Conservation (phyloP, 2,329 filamentous ascomycete species). For the Scolecobasidium constrictum region DNA sequence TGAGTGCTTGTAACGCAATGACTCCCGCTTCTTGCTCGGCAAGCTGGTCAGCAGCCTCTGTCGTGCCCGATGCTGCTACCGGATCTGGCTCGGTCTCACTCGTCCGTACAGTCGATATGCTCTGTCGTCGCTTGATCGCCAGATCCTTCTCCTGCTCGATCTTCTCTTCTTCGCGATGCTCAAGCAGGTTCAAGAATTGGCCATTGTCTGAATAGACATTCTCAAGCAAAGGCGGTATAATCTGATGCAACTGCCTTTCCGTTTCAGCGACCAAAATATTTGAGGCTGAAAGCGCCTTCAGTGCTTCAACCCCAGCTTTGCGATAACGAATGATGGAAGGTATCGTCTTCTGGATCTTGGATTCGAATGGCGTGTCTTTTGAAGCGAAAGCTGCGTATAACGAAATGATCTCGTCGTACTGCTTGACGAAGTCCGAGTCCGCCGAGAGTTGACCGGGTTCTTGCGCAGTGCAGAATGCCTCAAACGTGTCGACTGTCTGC, state of each 20-base stretch:
- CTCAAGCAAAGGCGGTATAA: constrained; percentile 76
- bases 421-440: constrained; percentile 69
- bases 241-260: constrained; percentile 63
- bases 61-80: constrained; percentile 63
- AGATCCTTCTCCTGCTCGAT: constrained; percentile 59
- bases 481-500: constrained; percentile 75
- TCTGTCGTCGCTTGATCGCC: constrained; percentile 57
- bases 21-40: constrained; percentile 83
- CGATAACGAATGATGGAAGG: constrained; percentile 60
- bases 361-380: constrained; percentile 35
- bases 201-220: constrained; percentile 72
- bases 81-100: constrained; percentile 50
- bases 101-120: constrained; percentile 67
- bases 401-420: constrained; percentile 73
- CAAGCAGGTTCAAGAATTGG: constrained; percentile 56
- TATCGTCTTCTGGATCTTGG: constrained; percentile 49
- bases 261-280: constrained; percentile 68
- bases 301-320: constrained; percentile 49
- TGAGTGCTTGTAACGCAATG: constrained; percentile 74
- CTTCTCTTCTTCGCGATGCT: constrained; percentile 54
- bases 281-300: constrained; percentile 69
- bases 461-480: constrained; percentile 79
- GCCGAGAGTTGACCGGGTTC: constrained; percentile 76
- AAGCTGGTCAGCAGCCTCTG: constrained; percentile 76
- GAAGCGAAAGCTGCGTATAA: constrained; percentile 74